Percentiles rank a stretch among this genome's conserved stretches.
Conservation (phyloP, 177 flowering plant species). For the Tripterygium wilfordii region DNA sequence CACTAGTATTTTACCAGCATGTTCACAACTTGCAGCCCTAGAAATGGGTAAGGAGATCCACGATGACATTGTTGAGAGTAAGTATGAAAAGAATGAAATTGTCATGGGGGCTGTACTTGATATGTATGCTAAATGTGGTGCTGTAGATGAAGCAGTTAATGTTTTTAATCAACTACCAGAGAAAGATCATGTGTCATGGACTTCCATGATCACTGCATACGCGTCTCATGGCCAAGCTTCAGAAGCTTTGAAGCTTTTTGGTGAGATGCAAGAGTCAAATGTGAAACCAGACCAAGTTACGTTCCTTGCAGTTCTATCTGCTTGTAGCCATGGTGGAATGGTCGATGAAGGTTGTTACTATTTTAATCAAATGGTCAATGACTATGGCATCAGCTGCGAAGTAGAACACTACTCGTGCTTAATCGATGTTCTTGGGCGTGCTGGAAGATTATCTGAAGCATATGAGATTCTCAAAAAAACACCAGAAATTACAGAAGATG, state of each 20-base stretch:
- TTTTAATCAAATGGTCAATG: constrained; percentile 34
- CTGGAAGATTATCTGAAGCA: constrained; percentile 47
- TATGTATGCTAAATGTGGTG: constrained; percentile 66
- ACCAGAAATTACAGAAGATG: constrained; percentile 25
- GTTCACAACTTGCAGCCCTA: constrained; percentile 46
- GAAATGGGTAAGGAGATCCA: constrained; percentile 52
- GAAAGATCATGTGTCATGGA: constrained; percentile 49
- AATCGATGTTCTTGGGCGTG: constrained; percentile 51
- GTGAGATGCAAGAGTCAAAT: constrained; percentile 28
- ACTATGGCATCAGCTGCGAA: constrained; percentile 29
- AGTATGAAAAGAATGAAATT: constrained; percentile 32
- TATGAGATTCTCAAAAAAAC: constrained; percentile 25
- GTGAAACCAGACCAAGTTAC: constrained; percentile 44
- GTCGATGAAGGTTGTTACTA: constrained; percentile 41
- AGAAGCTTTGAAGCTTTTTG: constrained; percentile 39
- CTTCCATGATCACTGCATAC: constrained; percentile 59
- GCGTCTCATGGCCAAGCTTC: constrained; percentile 44
- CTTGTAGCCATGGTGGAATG: constrained; percentile 53
- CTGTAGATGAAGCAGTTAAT: constrained; percentile 34
- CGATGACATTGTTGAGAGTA: constrained; percentile 19
- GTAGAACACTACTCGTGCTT: constrained; percentile 49
- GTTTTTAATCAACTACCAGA: constrained; percentile 34
- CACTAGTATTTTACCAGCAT: constrained; percentile 42
- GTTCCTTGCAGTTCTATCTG: constrained; percentile 47
- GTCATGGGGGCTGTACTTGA: constrained; percentile 56